These are phyloP conservation scores for Teratosphaeria gauchensis DNA, from an alignment of 2,329 filamentous ascomycete genomes.

Conservation along the genomic window DNA sequence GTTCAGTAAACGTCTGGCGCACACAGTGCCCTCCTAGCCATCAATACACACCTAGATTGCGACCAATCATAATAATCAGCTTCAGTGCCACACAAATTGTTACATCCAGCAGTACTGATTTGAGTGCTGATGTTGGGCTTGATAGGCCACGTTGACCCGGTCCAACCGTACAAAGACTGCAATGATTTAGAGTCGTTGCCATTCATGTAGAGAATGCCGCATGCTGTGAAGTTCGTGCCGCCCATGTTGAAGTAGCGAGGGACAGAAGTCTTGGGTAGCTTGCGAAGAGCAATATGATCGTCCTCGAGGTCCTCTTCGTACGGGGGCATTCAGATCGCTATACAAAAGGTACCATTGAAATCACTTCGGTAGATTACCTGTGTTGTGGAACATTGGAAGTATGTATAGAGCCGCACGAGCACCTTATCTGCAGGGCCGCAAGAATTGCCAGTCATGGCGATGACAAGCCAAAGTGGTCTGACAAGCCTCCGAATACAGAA, in stretches of 20 bases:
- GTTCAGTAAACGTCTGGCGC: conserved; percentile 2
- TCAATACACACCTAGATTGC: conserved; percentile 8
- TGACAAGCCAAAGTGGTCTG: background rate
- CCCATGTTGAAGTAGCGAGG: background rate
- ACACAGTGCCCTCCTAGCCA: background rate
- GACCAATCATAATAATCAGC: conserved; percentile 26
- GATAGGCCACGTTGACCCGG: conserved; percentile 12
- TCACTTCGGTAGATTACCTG: background rate
- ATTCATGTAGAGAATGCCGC: background rate
- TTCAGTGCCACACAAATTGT: conserved; percentile 25
- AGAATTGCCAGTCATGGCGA: background rate
- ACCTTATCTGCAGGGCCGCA: background rate
- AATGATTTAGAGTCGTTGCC: background rate
- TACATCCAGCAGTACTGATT: conserved; percentile 26
- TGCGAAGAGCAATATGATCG: background rate
- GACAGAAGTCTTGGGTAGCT: background rate
- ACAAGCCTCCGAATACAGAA: background rate
- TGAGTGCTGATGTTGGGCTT: conserved; percentile 16
- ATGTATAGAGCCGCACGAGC: background rate
- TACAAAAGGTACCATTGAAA: background rate
- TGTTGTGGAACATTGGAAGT: background rate
- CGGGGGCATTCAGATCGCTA: background rate
- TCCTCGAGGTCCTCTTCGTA: background rate
- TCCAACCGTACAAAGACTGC: conserved; percentile 6
- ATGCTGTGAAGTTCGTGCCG: conserved; percentile 3